Conservation (phyloP, 345 rosid species). For the Euclidium syriacum region DNA sequence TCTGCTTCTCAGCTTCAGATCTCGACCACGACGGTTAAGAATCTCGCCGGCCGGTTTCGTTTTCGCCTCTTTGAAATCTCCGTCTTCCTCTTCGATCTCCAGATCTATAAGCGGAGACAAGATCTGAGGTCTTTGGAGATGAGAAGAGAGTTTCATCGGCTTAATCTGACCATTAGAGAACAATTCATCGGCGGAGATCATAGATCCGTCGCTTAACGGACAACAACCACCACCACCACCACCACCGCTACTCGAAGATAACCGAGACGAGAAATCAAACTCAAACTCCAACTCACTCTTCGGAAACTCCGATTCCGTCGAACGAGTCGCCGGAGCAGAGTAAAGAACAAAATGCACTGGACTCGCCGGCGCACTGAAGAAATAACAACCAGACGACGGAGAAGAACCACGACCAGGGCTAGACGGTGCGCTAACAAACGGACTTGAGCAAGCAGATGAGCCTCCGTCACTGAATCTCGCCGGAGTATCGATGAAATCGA, state of each 20-base stretch:
- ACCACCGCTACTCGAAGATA: conserved; percentile 38
- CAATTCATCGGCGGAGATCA: conserved; percentile 92
- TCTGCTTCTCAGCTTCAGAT: conserved; percentile 56
- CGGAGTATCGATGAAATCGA: too few species aligned
- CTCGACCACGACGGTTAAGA: conserved; percentile 73
- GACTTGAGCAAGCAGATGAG: conserved; percentile 67
- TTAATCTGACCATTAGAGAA: conserved; percentile 89
- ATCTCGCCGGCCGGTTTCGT: too few species aligned
- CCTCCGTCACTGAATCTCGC: conserved; percentile 31
- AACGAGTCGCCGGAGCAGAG: conserved; percentile 20
- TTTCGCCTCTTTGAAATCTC: conserved; percentile 1
- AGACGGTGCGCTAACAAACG: conserved; percentile 95
- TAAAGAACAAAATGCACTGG: conserved; percentile 83
- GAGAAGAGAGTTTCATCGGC: conserved; percentile 87
- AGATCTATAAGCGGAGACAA: conserved; percentile 70
- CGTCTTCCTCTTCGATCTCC: conserved; percentile 59
- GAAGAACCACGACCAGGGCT: conserved; percentile 67
- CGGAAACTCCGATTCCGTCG: conserved; percentile 14
- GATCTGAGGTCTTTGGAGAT: conserved; percentile 75
- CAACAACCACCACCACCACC: too few species aligned
- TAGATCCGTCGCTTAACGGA: conserved; percentile 52
- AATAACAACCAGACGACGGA: conserved; percentile 59
- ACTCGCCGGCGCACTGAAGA: conserved; percentile 89
- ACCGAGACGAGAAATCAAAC: conserved; percentile 81
- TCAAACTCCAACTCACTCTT: conserved; percentile 42